Evolutionary conservation across 805 yeast species (phyloP), one percentile per base, ranked within the genome.

Genomic region (Sugiyamaella qingdaonensis): DNA sequence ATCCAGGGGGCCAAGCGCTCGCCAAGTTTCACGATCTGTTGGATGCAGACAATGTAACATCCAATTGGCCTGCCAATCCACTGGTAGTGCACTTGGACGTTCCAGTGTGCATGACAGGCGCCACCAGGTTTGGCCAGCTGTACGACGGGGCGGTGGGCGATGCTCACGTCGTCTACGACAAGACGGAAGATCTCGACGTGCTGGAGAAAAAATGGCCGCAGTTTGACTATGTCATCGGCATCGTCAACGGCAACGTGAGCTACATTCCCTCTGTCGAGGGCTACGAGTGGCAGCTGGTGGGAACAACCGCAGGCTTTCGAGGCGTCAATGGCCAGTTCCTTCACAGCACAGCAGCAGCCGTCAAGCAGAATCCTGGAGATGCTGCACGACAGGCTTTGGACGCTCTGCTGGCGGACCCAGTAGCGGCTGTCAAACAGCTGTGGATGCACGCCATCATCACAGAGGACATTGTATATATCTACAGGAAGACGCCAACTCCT

Each of bases 1-100:
- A 92, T 64, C 96, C 97, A 2, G 97, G 97, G 10, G 97, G 97
- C 0, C 75, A 69, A 1, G 96, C 96, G 0, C 69, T 90, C 33
- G 55, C 64, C 13, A 62, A 63, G 19, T 75, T 86, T 54, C 86
- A 88, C 61, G 60, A 72, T 9, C 64, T 72, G 41, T 61, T 57
- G 10, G 53, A 49, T 44, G 16, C 16, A n/a, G 24, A 14, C 31
- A 39, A 46, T 31, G 11, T 29, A 13, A 32, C 54, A 2, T n/a
- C 44, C 1, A 48, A 34, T 33, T 44, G 45, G 21, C 19, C 52
- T 36, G 49, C 55, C 3, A 62, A 63, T 24, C 49, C 52, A 8
- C 54, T 73, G 14, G 67, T 74, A 0, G 81, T 91, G 9, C 96
- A 91, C 67, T 70, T 88, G 71, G 95, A 87, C 61, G 84, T 85